A percentile compares a stretch with the other conserved stretches of the same genome.
Evolutionary conservation across 2,329 filamentous ascomycete genomes (phyloP).

Genomic region (Dothideomycetidae sp.): DNA sequence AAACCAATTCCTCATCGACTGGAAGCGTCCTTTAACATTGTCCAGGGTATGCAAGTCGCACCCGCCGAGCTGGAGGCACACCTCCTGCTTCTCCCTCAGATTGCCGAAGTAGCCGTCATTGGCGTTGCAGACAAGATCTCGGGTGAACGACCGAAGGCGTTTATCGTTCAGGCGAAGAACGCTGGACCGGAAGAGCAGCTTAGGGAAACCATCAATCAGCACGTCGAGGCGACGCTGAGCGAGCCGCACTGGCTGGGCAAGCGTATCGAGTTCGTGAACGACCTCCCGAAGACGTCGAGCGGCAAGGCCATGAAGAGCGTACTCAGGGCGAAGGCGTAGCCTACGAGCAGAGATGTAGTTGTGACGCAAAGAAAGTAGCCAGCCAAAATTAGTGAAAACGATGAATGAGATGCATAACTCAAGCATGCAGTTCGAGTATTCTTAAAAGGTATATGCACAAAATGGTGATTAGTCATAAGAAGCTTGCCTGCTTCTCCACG

Average conservation of each 20-base stretch:
- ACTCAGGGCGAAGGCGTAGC: too few species aligned
- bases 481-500: too few species aligned
- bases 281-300: constrained; percentile 20
- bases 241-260: constrained; percentile 21
- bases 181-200: constrained; percentile 14
- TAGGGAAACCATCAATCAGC: too few species aligned
- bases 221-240: constrained; percentile 20
- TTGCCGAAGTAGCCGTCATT: constrained; percentile 20
- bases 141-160: constrained; percentile 14
- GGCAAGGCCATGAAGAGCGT: constrained; percentile 20
- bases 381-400: too few species aligned
- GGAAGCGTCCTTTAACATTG: too few species aligned
- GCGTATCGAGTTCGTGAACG: constrained; percentile 22
- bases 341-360: too few species aligned
- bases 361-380: too few species aligned
- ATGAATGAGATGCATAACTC: too few species aligned
- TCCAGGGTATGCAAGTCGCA: constrained; percentile 23
- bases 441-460: too few species aligned
- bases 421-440: too few species aligned
- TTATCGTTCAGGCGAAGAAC: constrained; percentile 10
- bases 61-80: constrained; percentile 22
- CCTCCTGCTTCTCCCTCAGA: constrained; percentile 15
- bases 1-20: too few species aligned
- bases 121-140: constrained; percentile 12
- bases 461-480: too few species aligned